phyloP scores from a whole-genome alignment of 129 eudicot genomes.

The Artemisia tridentata region DNA sequence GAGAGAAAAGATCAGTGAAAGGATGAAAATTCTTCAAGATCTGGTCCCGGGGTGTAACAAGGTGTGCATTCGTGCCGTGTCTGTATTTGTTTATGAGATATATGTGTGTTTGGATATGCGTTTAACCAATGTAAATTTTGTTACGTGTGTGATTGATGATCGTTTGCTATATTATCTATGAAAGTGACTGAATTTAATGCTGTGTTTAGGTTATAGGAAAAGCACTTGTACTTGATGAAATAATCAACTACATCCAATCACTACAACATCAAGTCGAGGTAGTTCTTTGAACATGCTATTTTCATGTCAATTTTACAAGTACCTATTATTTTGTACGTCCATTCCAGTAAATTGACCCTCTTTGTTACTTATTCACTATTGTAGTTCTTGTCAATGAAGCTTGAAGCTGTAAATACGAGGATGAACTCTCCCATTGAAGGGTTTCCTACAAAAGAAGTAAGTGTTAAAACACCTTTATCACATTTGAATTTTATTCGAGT shows the following conservation, averaged over 20 bases:
- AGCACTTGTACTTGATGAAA: conserved; percentile 95
- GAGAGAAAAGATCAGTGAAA: conserved; percentile 82
- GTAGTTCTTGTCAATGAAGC: conserved; percentile 96
- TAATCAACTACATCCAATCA: conserved; percentile 89
- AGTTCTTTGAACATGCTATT: conserved; percentile 19
- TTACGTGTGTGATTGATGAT: conserved; percentile 18
- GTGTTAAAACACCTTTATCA: conserved; percentile 27
- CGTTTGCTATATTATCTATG: not conserved
- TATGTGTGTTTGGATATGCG: not conserved
- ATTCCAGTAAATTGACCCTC: conserved; percentile 1
- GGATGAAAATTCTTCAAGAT: conserved; percentile 96
- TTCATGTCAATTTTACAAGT: conserved; percentile 2
- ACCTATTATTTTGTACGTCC: not conserved
- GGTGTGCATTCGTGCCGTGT: conserved; percentile 36
- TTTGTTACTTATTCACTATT: conserved; percentile 23
- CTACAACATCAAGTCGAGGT: conserved; percentile 97
- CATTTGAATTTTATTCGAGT: conserved; percentile 10
- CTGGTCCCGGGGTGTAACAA: conserved; percentile 98
- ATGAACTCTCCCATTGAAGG: conserved; percentile 56
- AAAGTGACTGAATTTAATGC: conserved; percentile 8
- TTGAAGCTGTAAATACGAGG: conserved; percentile 90
- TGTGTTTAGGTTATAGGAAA: conserved; percentile 75
- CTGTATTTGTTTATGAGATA: not conserved
- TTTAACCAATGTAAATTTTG: not conserved
- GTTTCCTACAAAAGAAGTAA: conserved; percentile 74